phyloP scores from a whole-genome alignment of 108 stramenopile genomes.

The Cyclostephanos tholiformis region DNA sequence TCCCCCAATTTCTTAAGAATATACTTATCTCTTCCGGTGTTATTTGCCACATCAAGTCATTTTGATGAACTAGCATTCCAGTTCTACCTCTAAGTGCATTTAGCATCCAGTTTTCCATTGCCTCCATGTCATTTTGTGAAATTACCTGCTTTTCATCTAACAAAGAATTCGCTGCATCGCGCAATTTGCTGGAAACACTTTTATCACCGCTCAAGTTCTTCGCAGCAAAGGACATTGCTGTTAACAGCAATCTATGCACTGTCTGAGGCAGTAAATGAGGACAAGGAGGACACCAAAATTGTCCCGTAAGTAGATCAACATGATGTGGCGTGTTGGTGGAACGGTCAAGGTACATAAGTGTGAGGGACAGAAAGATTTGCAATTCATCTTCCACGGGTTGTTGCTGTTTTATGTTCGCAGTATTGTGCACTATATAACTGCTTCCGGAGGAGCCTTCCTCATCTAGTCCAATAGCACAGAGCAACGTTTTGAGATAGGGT shows the following conservation, averaged over 20 bases:
- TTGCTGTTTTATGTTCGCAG: slow-evolving; percentile 17
- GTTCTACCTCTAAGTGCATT: slow-evolving; percentile 20
- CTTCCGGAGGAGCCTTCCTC: neutral
- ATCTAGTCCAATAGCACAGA: slow-evolving; percentile 30
- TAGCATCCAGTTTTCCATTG: slow-evolving; percentile 49
- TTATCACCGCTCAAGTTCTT: slow-evolving; percentile 23
- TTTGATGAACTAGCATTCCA: slow-evolving; percentile 11
- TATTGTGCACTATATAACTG: neutral
- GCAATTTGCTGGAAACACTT: slow-evolving; percentile 10
- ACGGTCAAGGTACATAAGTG: slow-evolving; percentile 35
- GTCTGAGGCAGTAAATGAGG: slow-evolving; percentile 37
- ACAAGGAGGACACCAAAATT: slow-evolving; percentile 25
- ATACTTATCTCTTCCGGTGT: slow-evolving; percentile 25
- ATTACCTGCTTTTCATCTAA: slow-evolving; percentile 15
- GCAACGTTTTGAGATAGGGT: slow-evolving; percentile 24
- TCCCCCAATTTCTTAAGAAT: slow-evolving; percentile 39
- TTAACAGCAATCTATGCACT: slow-evolving; percentile 43
- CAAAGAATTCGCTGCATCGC: slow-evolving; percentile 30
- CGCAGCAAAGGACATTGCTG: slow-evolving; percentile 26
- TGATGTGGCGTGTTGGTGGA: slow-evolving; percentile 23
- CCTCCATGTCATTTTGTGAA: slow-evolving; percentile 21
- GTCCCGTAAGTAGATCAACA: slow-evolving; percentile 32
- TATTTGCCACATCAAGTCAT: slow-evolving; percentile 17
- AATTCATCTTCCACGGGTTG: slow-evolving; percentile 42
- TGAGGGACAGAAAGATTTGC: slow-evolving; percentile 35